These are phyloP conservation scores for Ceratocystis alfenasii DNA, from an alignment of 2,329 filamentous ascomycete species.

Conservation along the genomic window DNA sequence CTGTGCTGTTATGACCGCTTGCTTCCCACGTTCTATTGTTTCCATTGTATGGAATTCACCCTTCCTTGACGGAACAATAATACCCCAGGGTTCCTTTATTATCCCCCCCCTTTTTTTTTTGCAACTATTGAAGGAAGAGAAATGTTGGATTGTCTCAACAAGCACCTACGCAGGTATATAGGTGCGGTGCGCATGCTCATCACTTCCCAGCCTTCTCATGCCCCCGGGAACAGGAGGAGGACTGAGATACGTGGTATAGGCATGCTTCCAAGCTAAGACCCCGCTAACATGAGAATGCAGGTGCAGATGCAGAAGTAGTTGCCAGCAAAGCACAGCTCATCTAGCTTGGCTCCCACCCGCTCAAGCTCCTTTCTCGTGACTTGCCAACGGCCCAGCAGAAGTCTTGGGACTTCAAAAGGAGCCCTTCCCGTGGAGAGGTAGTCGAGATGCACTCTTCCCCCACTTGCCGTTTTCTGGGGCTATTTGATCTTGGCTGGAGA, in stretches of 20 bases:
- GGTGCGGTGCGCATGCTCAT: not conserved
- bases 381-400: not conserved
- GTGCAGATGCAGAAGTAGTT: not conserved
- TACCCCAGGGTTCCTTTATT: not conserved
- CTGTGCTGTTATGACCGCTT: not conserved
- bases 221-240: not conserved
- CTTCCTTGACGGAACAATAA: not conserved
- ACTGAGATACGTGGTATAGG: not conserved
- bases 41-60: not conserved
- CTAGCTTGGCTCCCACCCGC: not conserved
- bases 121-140: not conserved
- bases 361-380: not conserved
- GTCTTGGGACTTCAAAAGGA: not conserved
- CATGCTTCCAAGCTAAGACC: not conserved
- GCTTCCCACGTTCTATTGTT: not conserved
- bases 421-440: not conserved
- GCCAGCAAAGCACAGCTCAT: conserved; percentile 6
- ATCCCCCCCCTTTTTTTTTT: not conserved
- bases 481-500: not conserved
- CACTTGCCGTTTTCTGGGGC: not conserved
- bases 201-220: not conserved
- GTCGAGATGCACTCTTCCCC: not conserved
- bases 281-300: not conserved
- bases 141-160: not conserved
- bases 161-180: not conserved